Percentiles rank a stretch among this genome's conserved stretches.
Conservation (phyloP, 1,284 basidiomycete genomes). For the Porogramme epimiltina region DNA sequence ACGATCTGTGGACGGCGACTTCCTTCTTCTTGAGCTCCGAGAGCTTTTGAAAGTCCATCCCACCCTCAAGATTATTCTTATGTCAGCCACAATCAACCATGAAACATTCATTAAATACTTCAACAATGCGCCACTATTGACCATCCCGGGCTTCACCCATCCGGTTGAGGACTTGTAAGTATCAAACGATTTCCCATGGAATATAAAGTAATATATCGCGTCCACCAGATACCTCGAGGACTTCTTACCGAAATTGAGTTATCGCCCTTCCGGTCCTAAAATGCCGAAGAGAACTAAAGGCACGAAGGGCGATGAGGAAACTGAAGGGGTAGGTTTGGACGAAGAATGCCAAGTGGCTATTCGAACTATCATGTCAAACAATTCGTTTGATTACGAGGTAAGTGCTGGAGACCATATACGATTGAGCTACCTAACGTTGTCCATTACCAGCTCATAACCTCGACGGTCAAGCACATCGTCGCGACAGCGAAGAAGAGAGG, state of each 20-base stretch:
- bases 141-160: conserved; percentile 84
- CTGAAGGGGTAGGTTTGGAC: conserved; percentile 55
- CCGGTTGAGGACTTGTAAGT: conserved; percentile 77
- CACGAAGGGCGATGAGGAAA: conserved; percentile 52
- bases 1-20: conserved; percentile 88
- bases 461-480: conserved; percentile 70
- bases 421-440: neutral
- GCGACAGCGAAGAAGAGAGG: conserved; percentile 50
- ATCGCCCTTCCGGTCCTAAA: conserved; percentile 40
- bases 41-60: conserved; percentile 75
- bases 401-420: conserved; percentile 1
- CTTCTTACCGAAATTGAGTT: conserved; percentile 58
- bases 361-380: conserved; percentile 61
- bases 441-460: conserved; percentile 61
- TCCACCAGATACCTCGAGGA: conserved; percentile 78
- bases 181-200: neutral
- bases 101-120: conserved; percentile 84
- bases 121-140: conserved; percentile 76
- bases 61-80: conserved; percentile 80
- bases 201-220: neutral
- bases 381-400: conserved; percentile 78
- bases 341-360: conserved; percentile 57
- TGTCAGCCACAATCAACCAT: conserved; percentile 92
- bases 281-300: conserved; percentile 28
- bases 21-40: conserved; percentile 84